Base-by-base conservation (phyloP, 257 asterid species). In the Solanum ossicruentum region DNA sequence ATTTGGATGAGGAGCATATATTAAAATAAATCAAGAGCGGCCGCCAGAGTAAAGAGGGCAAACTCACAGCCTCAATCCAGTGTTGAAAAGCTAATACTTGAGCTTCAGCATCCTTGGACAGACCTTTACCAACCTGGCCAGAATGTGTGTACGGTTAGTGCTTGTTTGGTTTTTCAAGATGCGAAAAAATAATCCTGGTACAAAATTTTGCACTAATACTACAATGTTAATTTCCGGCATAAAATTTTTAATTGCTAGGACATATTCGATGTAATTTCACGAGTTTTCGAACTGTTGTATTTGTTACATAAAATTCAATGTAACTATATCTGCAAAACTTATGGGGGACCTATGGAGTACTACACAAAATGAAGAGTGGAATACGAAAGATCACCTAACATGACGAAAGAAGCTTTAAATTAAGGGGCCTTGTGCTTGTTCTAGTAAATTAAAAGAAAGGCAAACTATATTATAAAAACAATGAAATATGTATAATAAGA, bases 1-100 rank as follows among this genome's bases (percentile, higher is more conserved):
- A 28, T 3, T 1, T 39, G 49, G 47, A 47, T 8, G 8, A 36
- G 18, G 47, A 26, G 41, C 78, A 56, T 26, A 26, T 39, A 17
- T 39, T 73, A 54, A 17, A 72, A 21, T 21, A 47, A 60, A 41
- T 12, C 21, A 73, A 51, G 43, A 47, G 61, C 7, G n/a, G 81
- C 21, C 10, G 11, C 12, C 81, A 73, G 43, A 75, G 23, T 75
- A 3, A 18, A 45, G 60, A 18, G 66, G 61, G 15, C 39, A 28
- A 86, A 86, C 96, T 93, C 89, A 96, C 99, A 52, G 99, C 99
- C 89, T 96, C 99, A 87, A 96, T 96, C 99, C 99, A 96, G 91
- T 94, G 99, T 84, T 92, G 99, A 88, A 96, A 96, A 85, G 99
- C 98, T 89, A 96, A 89, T 86, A 88, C 87, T 86, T 93, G 98